Conservation (phyloP, 352 stramenopile genomes). For the Peronospora destructor region DNA sequence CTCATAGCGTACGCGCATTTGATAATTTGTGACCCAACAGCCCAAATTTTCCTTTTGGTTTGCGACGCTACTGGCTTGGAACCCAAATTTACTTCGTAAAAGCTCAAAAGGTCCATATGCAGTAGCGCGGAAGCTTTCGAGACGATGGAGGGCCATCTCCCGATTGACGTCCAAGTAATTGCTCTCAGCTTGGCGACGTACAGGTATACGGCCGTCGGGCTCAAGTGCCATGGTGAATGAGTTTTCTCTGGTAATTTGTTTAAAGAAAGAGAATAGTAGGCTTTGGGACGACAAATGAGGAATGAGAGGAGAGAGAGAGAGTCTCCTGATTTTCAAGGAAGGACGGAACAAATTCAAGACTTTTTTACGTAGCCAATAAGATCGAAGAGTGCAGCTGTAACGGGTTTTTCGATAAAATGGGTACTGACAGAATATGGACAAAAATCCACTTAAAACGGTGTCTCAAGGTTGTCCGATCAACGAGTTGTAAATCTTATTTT, state of each 20-base stretch:
- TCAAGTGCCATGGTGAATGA: conserved; percentile 10
- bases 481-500: too few species aligned
- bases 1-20: conserved; percentile 55
- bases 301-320: conserved; percentile 1
- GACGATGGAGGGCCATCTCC: conserved; percentile 48
- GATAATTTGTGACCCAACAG: conserved; percentile 82
- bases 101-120: conserved; percentile 56
- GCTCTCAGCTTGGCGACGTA: conserved; percentile 49
- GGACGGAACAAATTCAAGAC: too few species aligned
- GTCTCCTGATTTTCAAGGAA: too few species aligned
- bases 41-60: conserved; percentile 86
- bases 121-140: conserved; percentile 50
- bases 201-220: conserved; percentile 22
- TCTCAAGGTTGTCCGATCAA: too few species aligned
- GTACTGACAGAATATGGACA: too few species aligned
- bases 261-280: not conserved
- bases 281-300: conserved; percentile 6
- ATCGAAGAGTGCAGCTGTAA: too few species aligned
- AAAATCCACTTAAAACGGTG: too few species aligned
- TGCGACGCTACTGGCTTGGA: conserved; percentile 60
- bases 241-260: not conserved
- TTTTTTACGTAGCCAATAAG: too few species aligned
- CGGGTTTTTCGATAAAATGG: too few species aligned
- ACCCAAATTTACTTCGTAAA: conserved; percentile 76
- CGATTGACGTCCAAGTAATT: conserved; percentile 77